phyloP scores from a whole-genome alignment of 345 rosid species.

The Eutrema heterophyllum region DNA sequence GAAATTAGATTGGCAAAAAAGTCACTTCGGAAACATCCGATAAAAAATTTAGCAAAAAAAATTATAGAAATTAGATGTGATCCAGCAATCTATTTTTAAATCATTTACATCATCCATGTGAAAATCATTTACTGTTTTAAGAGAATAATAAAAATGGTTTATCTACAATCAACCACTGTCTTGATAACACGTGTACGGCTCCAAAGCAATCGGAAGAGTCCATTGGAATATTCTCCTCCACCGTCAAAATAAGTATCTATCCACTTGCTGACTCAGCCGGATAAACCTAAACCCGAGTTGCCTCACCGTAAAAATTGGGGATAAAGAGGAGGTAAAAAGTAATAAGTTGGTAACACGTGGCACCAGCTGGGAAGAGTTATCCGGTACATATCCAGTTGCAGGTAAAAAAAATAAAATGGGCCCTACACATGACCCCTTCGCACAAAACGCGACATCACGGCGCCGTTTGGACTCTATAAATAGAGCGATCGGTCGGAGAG shows the following conservation, averaged over 20 bases:
- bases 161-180: neutral
- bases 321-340: neutral
- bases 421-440: neutral
- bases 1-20: neutral
- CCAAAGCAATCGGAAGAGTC: neutral
- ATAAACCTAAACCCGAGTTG: neutral
- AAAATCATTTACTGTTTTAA: neutral
- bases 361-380: neutral
- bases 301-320: neutral
- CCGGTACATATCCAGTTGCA: constrained; percentile 25
- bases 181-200: neutral
- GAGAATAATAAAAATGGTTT: neutral
- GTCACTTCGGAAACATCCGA: neutral
- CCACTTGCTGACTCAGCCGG: constrained; percentile 32
- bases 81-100: neutral
- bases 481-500: constrained; percentile 6
- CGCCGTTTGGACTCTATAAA: constrained; percentile 30
- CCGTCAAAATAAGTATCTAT: constrained; percentile 21
- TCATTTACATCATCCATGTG: neutral
- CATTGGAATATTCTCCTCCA: neutral
- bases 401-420: neutral
- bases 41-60: neutral
- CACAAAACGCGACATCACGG: constrained; percentile 24
- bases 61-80: neutral
- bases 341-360: constrained; percentile 3